These are phyloP conservation scores for Aechmea fasciata DNA, from an alignment of 176 grass and related monocot genomes.

Conservation along the genomic window DNA sequence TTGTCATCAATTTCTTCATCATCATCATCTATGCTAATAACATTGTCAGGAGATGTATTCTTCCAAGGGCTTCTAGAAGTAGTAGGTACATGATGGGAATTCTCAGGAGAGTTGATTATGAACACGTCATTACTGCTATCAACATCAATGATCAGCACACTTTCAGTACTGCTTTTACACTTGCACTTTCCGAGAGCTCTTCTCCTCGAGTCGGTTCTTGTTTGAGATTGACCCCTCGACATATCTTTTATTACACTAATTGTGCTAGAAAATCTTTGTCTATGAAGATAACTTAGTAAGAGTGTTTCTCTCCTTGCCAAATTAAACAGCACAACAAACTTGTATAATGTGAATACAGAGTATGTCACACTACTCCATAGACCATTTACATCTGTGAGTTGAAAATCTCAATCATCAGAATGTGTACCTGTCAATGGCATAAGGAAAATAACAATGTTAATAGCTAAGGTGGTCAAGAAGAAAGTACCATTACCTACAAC, in stretches of 20 bases:
- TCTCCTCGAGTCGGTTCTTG: slow-evolving; percentile 13
- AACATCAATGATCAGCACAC: slow-evolving; percentile 40
- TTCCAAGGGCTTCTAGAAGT: slow-evolving; percentile 21
- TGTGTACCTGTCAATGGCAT: background rate
- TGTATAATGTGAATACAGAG: too few species aligned
- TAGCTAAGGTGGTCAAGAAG: background rate
- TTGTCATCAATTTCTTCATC: slow-evolving; percentile 23
- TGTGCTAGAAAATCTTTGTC: background rate
- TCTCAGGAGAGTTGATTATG: slow-evolving; percentile 29
- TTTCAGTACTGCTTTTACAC: slow-evolving; percentile 8
- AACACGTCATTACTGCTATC: slow-evolving; percentile 34
- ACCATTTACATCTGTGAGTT: background rate
- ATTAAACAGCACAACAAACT: too few species aligned
- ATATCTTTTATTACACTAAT: slow-evolving; percentile 13
- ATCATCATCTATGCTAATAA: slow-evolving; percentile 79
- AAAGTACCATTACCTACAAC: background rate
- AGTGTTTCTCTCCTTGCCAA: too few species aligned
- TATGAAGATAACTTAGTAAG: background rate
- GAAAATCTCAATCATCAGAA: background rate
- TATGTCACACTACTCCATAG: background rate
- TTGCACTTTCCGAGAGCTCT: slow-evolving; percentile 24
- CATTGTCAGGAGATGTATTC: slow-evolving; percentile 26
- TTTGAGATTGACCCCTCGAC: slow-evolving; percentile 28
- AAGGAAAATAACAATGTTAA: background rate
- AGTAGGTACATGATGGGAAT: slow-evolving; percentile 12